Conservation (phyloP, 179 eudicot genomes). For the Spinacia oleracea region DNA sequence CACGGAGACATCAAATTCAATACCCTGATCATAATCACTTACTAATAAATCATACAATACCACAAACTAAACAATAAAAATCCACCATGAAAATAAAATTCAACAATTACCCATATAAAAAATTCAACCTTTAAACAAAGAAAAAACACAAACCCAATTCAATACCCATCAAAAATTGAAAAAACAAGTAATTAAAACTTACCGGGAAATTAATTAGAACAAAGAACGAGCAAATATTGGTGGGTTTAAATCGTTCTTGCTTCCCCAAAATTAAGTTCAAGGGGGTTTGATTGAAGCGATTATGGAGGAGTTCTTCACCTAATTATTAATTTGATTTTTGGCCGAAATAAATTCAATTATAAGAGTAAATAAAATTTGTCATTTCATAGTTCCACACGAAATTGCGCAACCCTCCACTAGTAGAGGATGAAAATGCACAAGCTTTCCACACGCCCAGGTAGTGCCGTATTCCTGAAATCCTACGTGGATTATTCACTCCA, state of each 20-base stretch:
- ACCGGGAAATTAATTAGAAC: neutral
- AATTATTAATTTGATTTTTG: neutral
- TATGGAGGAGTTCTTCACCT: no score
- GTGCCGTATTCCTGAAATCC: neutral
- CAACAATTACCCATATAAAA: neutral
- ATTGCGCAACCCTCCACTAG: slow-evolving; percentile 1
- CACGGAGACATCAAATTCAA: neutral
- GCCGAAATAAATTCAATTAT: neutral
- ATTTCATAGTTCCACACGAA: neutral
- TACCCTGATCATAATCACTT: neutral
- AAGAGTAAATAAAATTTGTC: neutral
- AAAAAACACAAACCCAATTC: neutral
- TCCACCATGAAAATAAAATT: neutral
- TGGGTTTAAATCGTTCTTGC: neutral
- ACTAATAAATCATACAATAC: neutral
- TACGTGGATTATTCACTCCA: neutral
- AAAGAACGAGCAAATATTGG: neutral
- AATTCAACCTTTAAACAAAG: neutral
- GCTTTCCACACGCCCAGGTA: neutral
- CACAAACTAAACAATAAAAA: neutral
- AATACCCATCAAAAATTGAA: neutral
- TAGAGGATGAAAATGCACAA: neutral
- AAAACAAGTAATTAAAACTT: neutral
- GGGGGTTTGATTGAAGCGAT: neutral
- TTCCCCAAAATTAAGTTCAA: neutral